Percentiles rank a stretch among this genome's conserved stretches.
These are phyloP conservation scores for Eucalyptus viminalis DNA, from an alignment of 345 rosid genomes.

Conservation along the genomic window DNA sequence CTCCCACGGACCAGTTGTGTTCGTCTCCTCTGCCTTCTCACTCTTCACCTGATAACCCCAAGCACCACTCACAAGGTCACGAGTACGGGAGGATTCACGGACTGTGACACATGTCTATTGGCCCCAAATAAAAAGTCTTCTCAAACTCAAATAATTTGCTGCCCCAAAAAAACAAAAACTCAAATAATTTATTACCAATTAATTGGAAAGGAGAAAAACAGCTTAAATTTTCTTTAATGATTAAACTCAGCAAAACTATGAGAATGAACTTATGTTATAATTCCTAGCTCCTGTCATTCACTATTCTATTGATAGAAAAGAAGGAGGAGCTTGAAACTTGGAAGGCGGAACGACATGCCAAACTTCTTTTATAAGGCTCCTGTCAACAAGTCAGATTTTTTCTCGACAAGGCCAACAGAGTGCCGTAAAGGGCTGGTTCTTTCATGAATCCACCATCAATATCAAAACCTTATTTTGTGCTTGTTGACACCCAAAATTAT, in stretches of 20 bases:
- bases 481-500: no score
- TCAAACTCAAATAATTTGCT: not conserved
- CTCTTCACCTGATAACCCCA: no score
- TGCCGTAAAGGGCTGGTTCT: no score
- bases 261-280: not conserved
- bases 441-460: not conserved
- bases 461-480: not conserved
- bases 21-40: no score
- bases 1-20: no score
- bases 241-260: not conserved
- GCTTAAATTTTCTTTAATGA: not conserved
- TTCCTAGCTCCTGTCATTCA: not conserved
- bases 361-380: not conserved
- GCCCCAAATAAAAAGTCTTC: not conserved
- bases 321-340: not conserved
- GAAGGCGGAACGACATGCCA: not conserved
- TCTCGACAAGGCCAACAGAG: not conserved
- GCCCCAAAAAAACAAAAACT: no score
- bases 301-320: not conserved
- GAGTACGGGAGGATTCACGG: no score
- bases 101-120: no score
- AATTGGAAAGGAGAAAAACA: not conserved
- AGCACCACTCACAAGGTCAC: no score
- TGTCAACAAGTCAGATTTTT: not conserved
- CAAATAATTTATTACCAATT: not conserved